These are phyloP conservation scores for Leptographium procerum DNA, from an alignment of 2,329 filamentous ascomycete genomes.

Conservation along the genomic window DNA sequence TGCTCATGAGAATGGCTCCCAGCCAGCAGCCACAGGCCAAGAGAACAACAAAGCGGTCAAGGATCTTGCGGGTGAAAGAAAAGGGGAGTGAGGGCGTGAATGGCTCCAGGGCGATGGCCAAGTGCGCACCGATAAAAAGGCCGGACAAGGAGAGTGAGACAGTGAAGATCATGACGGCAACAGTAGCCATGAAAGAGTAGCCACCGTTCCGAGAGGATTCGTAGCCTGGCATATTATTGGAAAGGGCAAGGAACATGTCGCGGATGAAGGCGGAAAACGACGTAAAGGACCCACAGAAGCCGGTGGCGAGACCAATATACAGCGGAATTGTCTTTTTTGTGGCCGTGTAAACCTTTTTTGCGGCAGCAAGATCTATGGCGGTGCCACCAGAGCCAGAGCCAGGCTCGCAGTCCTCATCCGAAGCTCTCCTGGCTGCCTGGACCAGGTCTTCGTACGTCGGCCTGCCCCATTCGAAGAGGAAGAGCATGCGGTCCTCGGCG, in stretches of 20 bases:
- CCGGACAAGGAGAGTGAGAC: conserved; percentile 58
- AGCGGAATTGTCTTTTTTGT: conserved; percentile 50
- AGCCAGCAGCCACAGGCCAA: conserved; percentile 69
- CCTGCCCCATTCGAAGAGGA: neutral
- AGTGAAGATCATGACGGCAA: conserved; percentile 65
- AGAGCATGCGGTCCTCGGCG: neutral
- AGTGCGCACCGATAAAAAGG: conserved; percentile 61
- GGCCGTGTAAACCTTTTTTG: conserved; percentile 33
- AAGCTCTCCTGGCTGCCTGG: neutral
- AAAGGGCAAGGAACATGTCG: conserved; percentile 52
- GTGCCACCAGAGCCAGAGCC: no score
- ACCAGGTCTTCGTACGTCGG: neutral
- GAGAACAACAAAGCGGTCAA: conserved; percentile 54
- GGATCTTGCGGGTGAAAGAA: conserved; percentile 38
- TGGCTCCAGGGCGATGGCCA: conserved; percentile 51
- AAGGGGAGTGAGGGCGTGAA: conserved; percentile 51
- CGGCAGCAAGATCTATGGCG: conserved; percentile 20
- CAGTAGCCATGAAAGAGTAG: conserved; percentile 70
- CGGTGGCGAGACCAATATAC: conserved; percentile 59
- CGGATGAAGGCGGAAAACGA: conserved; percentile 60
- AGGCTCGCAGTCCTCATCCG: no score
- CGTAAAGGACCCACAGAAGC: conserved; percentile 62
- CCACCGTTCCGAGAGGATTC: conserved; percentile 50
- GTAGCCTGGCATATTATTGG: conserved; percentile 46
- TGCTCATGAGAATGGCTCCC: conserved; percentile 59